Base-by-base conservation (phyloP, 306 rosid species). In the Mucuna pruriens region DNA sequence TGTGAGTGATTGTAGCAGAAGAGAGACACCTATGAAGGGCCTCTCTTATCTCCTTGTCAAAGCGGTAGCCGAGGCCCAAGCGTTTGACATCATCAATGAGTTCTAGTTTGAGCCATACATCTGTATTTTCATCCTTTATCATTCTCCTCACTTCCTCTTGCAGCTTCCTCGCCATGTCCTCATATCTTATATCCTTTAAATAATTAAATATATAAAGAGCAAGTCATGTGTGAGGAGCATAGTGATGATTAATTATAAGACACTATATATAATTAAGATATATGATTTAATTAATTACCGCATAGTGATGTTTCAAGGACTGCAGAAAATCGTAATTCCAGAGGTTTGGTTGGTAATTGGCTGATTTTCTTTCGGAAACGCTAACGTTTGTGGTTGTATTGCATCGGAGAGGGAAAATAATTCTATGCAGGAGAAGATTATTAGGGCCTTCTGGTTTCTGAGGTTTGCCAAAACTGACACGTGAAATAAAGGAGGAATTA, bases 321-420 rank as follows among this genome's bases (percentile, higher is more conserved):
- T 83, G 90, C 52, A 90, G 45, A 77, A 71, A 84, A 31, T 90
- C 85, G 60, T 83, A 78, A 71, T 19, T 80, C 94, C 91, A 90
- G 51, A 64, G 5, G 52, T 44, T 85, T 0, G 90, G 89, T 23
- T 80, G 82, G 87, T 90, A 90, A 85, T 84, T 84, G 26, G 86
- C 84, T 2, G 89, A 84, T 42, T 62, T 79, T 75, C 88, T 84
- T 26, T 61, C 36, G 26, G 84, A 51, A 61, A 61, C 51, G 2
- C 9, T 52, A 22, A 71, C 6, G 80, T 4, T 51, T 0, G 45
- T 40, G 25, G 55, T 55, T 12, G 84, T 77, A 0, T 33, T 40
- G 61, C 87, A 81, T 69, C 19, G 80, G 46, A 83, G 1, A 3
- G 58, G 58, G 7, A n/a, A 49, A 19, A 9, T 38, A 38, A 25